A percentile compares a stretch with the other conserved stretches of the same genome.
These are phyloP conservation scores for Magnolia sinica DNA, from an alignment of 164 flowering plant genomes.

Conservation along the genomic window DNA sequence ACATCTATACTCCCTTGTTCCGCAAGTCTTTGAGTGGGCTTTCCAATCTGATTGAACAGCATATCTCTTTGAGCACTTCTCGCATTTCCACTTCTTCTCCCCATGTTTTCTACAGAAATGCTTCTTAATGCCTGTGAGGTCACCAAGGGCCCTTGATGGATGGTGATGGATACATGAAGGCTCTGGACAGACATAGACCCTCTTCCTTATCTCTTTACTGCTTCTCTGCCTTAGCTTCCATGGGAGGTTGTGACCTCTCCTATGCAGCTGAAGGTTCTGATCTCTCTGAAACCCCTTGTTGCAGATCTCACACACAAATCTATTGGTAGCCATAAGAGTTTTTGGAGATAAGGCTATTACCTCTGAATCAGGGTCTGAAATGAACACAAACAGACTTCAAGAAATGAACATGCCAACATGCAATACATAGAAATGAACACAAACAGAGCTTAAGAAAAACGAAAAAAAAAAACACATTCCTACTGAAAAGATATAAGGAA, in stretches of 20 bases:
- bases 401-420: not conserved
- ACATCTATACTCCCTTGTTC: conserved; percentile 84
- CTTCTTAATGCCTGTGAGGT: conserved; percentile 93
- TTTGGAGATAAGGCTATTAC: conserved; percentile 89
- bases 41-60: conserved; percentile 97
- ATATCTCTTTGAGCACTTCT: conserved; percentile 78
- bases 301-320: conserved; percentile 93
- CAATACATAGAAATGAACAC: not conserved
- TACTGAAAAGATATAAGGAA: not conserved
- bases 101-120: conserved; percentile 89
- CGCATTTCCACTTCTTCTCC: conserved; percentile 90
- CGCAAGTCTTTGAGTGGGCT: conserved; percentile 89
- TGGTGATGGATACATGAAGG: conserved; percentile 74
- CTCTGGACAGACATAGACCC: conserved; percentile 84
- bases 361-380: conserved; percentile 87
- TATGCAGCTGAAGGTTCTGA: conserved; percentile 90
- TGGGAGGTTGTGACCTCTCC: conserved; percentile 94
- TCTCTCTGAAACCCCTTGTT: conserved; percentile 97
- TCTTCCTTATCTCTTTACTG: conserved; percentile 47
- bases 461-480: not conserved
- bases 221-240: conserved; percentile 87
- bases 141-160: conserved; percentile 95
- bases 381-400: not conserved
- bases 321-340: conserved; percentile 72
- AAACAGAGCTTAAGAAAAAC: not conserved